phyloP scores from a whole-genome alignment of 768 basidiomycete genomes.

The Neoboletus magnificus region DNA sequence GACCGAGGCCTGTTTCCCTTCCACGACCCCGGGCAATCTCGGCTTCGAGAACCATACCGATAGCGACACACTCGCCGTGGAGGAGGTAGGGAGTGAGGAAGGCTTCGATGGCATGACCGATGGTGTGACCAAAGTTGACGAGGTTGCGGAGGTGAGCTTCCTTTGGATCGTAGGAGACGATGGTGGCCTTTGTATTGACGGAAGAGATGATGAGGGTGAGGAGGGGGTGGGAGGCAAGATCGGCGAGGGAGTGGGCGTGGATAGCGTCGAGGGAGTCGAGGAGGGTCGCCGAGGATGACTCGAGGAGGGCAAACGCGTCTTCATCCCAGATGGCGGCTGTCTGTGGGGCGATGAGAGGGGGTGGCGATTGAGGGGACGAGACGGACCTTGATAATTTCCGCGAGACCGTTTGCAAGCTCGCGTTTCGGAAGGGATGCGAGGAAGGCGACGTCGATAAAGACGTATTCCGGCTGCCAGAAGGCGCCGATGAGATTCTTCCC shows the following conservation, averaged over 20 bases:
- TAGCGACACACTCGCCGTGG: conserved; percentile 93
- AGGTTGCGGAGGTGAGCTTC: conserved; percentile 97
- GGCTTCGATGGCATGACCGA: conserved; percentile 98
- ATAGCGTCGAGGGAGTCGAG: conserved; percentile 74
- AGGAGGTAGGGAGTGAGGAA: conserved; percentile 90
- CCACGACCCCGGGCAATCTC: conserved; percentile 90
- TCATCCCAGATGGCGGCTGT: conserved; percentile 99
- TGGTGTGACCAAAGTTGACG: conserved; percentile 98
- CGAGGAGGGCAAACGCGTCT: conserved; percentile 81
- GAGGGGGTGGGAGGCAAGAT: conserved; percentile 83
- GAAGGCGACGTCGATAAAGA: conserved; percentile 97
- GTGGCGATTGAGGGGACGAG: not conserved
- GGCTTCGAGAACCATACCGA: conserved; percentile 96
- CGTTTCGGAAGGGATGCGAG: conserved; percentile 87
- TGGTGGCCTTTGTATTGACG: conserved; percentile 93
- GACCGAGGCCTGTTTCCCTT: conserved; percentile 55
- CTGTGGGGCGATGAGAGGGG: conserved; percentile 38
- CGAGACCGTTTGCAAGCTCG: conserved; percentile 99
- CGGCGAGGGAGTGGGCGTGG: conserved; percentile 46
- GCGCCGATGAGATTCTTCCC: conserved; percentile 99
- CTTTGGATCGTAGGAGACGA: conserved; percentile 94
- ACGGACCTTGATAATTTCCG: conserved; percentile 92
- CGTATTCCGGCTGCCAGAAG: conserved; percentile 97
- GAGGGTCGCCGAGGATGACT: conserved; percentile 81
- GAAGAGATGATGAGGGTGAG: conserved; percentile 91